Evolutionary conservation across 2,329 filamentous ascomycete species (phyloP), one percentile per base, ranked within the genome.

Genomic region (Cladobotryum protrusum): DNA sequence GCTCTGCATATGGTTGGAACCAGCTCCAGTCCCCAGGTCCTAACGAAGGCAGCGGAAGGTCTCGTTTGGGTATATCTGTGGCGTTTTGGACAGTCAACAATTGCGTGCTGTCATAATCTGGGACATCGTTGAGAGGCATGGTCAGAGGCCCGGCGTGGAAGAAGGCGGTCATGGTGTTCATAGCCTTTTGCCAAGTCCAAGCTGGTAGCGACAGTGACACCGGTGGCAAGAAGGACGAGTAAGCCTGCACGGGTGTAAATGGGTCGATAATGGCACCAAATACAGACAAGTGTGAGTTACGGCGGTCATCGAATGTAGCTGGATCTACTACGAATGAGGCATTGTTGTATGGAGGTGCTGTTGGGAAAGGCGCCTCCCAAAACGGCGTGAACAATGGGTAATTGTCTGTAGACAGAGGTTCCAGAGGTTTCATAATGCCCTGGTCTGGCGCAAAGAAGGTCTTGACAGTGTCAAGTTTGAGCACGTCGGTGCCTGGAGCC

Each of bases 121-220:
- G 44, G 5, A 54, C 49, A 35, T 54, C 52, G 5, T 45, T 34
- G 18, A 48, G 34, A 24, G 49, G 49, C 18, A 54, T 2, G 3
- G 44, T 54, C 24, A 69, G 11, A 0, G 69, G 71, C 0, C 71
- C 71, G 0, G 60, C 47, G 43, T 67, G 65, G 54, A 72, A 71
- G 46, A 73, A 73, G 0, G 69, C 68, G 0, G 61, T 69, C 62
- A 73, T 73, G 2, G 49, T 61, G 11, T 60, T 52, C 54, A 73
- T 52, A 4, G 69, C 68, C 0, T 42, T 20, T 48, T 73, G 61
- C 63, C 63, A 66, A 0, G 66, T 69, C 69, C 69, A 73, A 0
- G 56, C 11, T 1, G 66, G 67, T 2, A 73, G 52, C 11, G 40
- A 29, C 0, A 71, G 58, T 2, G 47, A 32, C 3, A 24, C 32